Evolutionary conservation across 305 asterid species (phyloP), one percentile per base, ranked within the genome.

Genomic region (Fraxinus sp.): DNA sequence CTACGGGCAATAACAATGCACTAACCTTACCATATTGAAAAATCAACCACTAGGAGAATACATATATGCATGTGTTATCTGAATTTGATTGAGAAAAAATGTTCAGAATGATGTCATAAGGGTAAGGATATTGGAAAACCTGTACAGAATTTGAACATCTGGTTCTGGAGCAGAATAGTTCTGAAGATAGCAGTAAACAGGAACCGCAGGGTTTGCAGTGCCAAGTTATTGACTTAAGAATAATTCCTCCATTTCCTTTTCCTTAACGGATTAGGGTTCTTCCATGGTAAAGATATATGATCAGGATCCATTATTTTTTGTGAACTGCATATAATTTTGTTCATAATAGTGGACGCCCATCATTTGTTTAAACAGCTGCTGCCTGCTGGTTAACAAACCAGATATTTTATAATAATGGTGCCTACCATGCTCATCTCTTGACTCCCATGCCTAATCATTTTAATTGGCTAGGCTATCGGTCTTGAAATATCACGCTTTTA

Each of bases 141-240:
- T 79, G 68, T 18, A 8, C 41, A 59, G 77, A 41, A 32, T 78
- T 72, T 37, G 74, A 66, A 70, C 78, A 68, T 68, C 66, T 64
- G 78, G 77, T 82, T 82, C n/a, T 55, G 59, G 74, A 37, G n/a
- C 22, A 64, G 86, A 52, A 18, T 24, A 57, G 6, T 44, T 22
- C 78, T 83, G 80, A 26, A 30, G 33, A 39, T 36, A n/a, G 36
- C 52, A 57, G 78, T 80, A 79, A 74, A 78, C 35, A 59, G 39
- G 55, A 52, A 32, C 52, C 68, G 2, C 22, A 78, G 20, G 59
- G 30, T 49, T 35, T 68, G 33, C 71, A 30, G 78, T 22, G 79
- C 35, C 18, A 33, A 35, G 62, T 70, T 84, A 78, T 74, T 74
- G 8, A 55, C 64, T 46, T 13, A 22, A 64, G 62, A 57, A 62